Evolutionary conservation across 306 rosid species (phyloP), one percentile per base, ranked within the genome.

Genomic region (Mimosa pudica): DNA sequence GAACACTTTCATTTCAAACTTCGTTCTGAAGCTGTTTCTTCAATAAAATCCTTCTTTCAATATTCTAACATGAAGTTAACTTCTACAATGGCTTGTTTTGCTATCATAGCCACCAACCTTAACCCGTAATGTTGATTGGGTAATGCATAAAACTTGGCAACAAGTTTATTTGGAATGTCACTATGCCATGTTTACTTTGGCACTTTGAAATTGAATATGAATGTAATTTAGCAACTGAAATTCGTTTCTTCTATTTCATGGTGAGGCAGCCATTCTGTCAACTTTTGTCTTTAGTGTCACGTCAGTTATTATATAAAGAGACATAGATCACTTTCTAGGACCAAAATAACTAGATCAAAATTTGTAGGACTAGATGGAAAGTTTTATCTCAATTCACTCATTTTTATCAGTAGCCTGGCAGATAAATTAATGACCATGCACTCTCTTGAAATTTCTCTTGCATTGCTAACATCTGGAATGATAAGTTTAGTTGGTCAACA

Each of bases 401-500:
- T 60, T 5, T 61, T 61, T 61, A 0, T 24, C 17, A 10, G 66
- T 61, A 60, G 6, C 10, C 65, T 24, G 30, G 45, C 24, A 1
- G 76, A 71, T 73, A 47, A 60, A 30, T 55, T 64, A 7, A 71
- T 57, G 64, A 32, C 49, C 18, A 11, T 75, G 32, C 38, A 16
- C 38, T 33, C 52, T 30, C 5, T 16, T 70, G 45, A 49, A 17
- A 7, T 67, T 30, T 52, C 58, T 49, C 46, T 51, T 16, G 54
- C 35, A 17, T 12, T 70, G 20, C 33, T 42, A 51, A 16, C 32
- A 16, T 51, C 14, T 9, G 4, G 20, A 7, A 24, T 3, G 4
- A 41, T 10, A 8, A 67, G 51, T 67, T 16, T 67, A 71, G 36
- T 24, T 12, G 38, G 63, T 54, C 51, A 54, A 54, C 58, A 18